These are phyloP conservation scores for Amaranthus palmeri DNA, from an alignment of 148 eudicot species.

Conservation along the genomic window DNA sequence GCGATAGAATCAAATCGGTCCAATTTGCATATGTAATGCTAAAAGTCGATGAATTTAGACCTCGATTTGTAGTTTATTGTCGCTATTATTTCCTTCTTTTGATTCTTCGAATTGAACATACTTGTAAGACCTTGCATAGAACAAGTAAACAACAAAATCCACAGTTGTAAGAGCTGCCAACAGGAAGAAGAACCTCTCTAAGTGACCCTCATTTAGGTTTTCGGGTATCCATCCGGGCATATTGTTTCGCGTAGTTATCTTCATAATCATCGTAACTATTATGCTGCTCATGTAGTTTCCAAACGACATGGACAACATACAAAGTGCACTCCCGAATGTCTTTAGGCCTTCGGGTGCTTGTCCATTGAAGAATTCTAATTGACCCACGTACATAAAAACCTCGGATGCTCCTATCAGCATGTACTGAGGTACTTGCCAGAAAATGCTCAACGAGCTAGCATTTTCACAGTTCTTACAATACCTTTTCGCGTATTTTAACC, in stretches of 20 bases:
- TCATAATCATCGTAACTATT: constrained; percentile 50
- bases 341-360: constrained; percentile 67
- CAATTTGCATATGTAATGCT: background rate
- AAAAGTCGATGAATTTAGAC: background rate
- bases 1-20: background rate
- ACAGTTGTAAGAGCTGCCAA: constrained; percentile 42
- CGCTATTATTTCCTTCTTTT: constrained; percentile 10
- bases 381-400: constrained; percentile 75
- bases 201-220: constrained; percentile 57
- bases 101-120: constrained; percentile 33
- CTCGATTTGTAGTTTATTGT: background rate
- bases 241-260: constrained; percentile 33
- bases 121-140: constrained; percentile 53
- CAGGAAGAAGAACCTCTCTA: constrained; percentile 56
- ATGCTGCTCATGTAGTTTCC: constrained; percentile 68
- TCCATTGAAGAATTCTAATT: constrained; percentile 64
- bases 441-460: constrained; percentile 48
- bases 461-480: constrained; percentile 27
- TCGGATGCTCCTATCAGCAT: constrained; percentile 65
- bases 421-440: constrained; percentile 75
- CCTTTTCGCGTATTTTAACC: constrained; percentile 31
- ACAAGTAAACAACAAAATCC: constrained; percentile 45
- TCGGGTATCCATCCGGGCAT: constrained; percentile 73
- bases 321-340: constrained; percentile 72
- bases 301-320: constrained; percentile 61